Evolutionary conservation across 2,329 filamentous ascomycete species (phyloP).

Genomic region (Gliomastix tumulicola): DNA sequence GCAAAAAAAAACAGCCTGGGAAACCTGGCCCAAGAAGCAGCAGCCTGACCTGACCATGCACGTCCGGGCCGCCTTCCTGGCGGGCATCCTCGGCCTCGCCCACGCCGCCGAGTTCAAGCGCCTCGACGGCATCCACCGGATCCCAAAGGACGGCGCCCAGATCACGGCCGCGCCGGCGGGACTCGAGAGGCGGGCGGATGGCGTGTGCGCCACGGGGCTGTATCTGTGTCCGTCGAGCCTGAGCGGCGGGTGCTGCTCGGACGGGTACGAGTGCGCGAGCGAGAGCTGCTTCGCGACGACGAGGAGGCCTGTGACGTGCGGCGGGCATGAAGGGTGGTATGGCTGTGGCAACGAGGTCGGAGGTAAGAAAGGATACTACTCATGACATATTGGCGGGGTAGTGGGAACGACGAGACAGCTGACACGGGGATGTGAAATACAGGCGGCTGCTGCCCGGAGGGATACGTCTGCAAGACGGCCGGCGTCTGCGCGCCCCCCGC

Average conservation of each 20-base stretch:
- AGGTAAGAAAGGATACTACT: constrained; percentile 17
- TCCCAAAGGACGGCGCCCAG: constrained; percentile 8
- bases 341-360: constrained; percentile 28
- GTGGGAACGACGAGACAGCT: too few relatives aligned
- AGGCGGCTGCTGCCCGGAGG: constrained; percentile 39
- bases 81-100: too few relatives aligned
- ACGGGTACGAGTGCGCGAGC: constrained; percentile 37
- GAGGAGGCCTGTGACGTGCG: constrained; percentile 30
- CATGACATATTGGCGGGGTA: too few relatives aligned
- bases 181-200: constrained; percentile 6
- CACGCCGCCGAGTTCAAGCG: constrained; percentile 18
- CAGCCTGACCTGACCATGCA: too few relatives aligned
- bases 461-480: constrained; percentile 30
- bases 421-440: too few relatives aligned
- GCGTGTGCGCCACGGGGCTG: constrained; percentile 16
- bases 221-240: constrained; percentile 28
- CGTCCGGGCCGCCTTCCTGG: too few relatives aligned
- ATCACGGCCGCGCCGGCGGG: constrained; percentile 7
- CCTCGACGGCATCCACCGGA: constrained; percentile 20
- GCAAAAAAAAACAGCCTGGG: neutral
- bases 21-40: too few relatives aligned
- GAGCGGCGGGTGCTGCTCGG: constrained; percentile 40
- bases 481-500: constrained; percentile 34
- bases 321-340: constrained; percentile 26
- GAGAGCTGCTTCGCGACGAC: constrained; percentile 40